Base-by-base conservation (phyloP, 208 protist species). In the Wallacemonas sp. region DNA sequence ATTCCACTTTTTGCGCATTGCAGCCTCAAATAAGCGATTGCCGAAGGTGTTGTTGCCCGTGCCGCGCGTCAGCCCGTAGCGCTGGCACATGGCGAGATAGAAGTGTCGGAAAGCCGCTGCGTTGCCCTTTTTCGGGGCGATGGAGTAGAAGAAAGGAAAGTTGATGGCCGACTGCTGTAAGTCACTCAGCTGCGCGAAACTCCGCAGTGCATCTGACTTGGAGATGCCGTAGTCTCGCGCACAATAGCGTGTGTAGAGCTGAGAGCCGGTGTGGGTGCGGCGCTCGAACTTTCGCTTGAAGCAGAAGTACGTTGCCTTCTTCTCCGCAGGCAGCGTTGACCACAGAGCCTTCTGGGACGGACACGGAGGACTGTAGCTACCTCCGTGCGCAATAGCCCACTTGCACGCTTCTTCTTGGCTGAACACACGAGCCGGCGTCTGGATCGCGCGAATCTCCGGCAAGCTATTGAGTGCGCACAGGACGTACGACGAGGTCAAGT, bases 121-220 rank as follows among this genome's bases (percentile, higher is more conserved):
- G 3, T 17, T 45, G 8, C 63, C 50, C 9, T 26, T 36, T 29
- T 44, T 33, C 1, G 81, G 63, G 41, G 79, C 60, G 45, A 95
- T 90, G 24, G 82, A 69, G 12, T 73, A 39, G 42, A 83, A 89
- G 46, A 95, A 95, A 29, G 85, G 87, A 59, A 93, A 95, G 34
- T 84, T 76, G 63, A 95, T 44, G 27, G 90, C 90, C 0, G 84
- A 80, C 34, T 76, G 75, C 66, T 95, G 86, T 46, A 89, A 61
- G 21, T 95, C 87, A 6, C 68, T 78, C 1, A 95, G 78, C 10
- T 53, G 22, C 0, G 52, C 22, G 67, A 72, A 93, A 30, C 71
- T 67, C 22, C 64, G 46, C 36, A 73, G 53, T 10, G 76, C 65
- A 33, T 92, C 78, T 12, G 65, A 62, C 17, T 81, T 68, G 0